Evolutionary conservation across 2,329 filamentous ascomycete genomes (phyloP), one percentile per base, ranked within the genome.

Genomic region (Nemania serpens): DNA sequence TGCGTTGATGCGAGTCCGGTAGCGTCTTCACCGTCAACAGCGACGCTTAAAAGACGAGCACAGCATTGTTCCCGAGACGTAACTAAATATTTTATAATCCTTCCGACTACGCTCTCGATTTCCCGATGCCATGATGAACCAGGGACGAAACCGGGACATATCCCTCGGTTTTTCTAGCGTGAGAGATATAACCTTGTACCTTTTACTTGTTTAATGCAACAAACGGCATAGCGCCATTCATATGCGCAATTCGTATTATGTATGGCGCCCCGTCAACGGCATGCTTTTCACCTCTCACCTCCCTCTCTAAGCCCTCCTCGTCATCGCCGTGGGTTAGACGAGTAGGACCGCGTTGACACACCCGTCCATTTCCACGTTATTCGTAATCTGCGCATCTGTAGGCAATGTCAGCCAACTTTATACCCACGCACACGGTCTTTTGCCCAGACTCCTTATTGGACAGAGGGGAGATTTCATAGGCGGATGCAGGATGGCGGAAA

Each of bases 331-430:
- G 6, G 18, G 0, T 43, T 67, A 74, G 2, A 71, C 69, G 5
- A 74, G 67, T 29, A 73, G 56, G 13, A 72, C 70, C 7, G 75
- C 77, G 67, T 81, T 81, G 61, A 81, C 73, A 63, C 79, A 58
- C 4, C 62, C 62, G 33, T 62, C 62, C 34, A 62, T 78, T 70
- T 82, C 79, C 2, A 78, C 78, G 67, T 79, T 80, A 71, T 83
- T 84, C 5, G 75, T 78, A 34, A 77, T 69, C 63, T 75, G 69
- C 13, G 68, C 70, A 61, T 70, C 61, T 63, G 25, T 15, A 12
- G 17, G 50, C 2, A 7, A 15, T 33, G 53, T 63, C 50, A 62
- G 60, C 17, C 7, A 34, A 11, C 11, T 9, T 2, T 13, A 13
- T 17, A n/a, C 22, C 20, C 66, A 45, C 3, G 10, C 29, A 22